Base-by-base conservation (phyloP, 2,329 filamentous ascomycete genomes). In the Diaporthe citri region DNA sequence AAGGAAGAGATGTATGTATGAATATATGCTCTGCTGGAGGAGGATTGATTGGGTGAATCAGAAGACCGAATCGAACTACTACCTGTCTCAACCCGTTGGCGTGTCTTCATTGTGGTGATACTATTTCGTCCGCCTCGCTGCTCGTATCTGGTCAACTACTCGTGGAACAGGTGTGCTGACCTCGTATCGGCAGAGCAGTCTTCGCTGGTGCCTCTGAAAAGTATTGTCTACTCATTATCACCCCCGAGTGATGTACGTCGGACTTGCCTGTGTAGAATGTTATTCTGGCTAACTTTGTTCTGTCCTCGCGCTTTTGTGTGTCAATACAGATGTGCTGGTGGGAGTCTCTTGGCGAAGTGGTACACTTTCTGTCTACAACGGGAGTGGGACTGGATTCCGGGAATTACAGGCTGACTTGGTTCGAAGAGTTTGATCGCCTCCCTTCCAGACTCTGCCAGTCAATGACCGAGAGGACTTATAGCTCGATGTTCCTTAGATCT, bases 1-100 rank as follows among this genome's bases (percentile, higher is more conserved):
- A 25, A 39, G 69, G 20, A 72, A 56, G 71, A 64, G 59, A 72
- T 62, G 56, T 43, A 64, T 72, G 57, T 64, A 72, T 64, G 48
- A 55, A 72, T 72, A 57, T 64, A 64, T 64, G 71, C 57, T 72
- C 51, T 52, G 43, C 17, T 64, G 36, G 34, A 43, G 69, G 69
- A 25, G 59, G 48, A 52, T 41, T 72, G 57, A 43, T 28, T 55
- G 70, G 70, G 70, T 64, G 70, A 46, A 55, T 41, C 39, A 48
- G 55, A 71, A 64, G 48, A 62, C 46, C 70, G 70, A 64, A 52
- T 64, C 34, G 39, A 46, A 64, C 31, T 20, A 62, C 57, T 64
- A 62, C 56, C 57, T 72, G 28, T 25, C 64, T 52, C 22, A 20
- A 31, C 22, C 48, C 4, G n/a, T 25, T 7, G 6, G 9, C 39